A percentile compares a stretch with the other conserved stretches of the same genome.
Conservation (phyloP, 1,284 basidiomycete genomes). For the Stygiomarasmius scandens region DNA sequence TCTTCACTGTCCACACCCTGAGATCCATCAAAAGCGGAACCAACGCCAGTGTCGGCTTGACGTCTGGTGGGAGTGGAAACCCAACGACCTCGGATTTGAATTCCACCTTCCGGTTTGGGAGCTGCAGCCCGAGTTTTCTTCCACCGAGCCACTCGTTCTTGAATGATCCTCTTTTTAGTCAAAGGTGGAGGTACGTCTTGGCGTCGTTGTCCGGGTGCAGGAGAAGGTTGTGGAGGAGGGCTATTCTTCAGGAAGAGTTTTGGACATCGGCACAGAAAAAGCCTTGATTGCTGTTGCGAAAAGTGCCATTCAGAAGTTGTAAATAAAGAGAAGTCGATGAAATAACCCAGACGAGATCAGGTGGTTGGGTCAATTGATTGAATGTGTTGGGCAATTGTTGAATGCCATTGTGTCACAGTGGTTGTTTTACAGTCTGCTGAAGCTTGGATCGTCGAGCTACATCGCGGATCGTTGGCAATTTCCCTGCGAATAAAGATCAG, state of each 20-base stretch:
- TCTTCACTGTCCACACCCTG: slow-evolving; percentile 71
- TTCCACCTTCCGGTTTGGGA: slow-evolving; percentile 28
- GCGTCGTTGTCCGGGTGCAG: slow-evolving; percentile 39
- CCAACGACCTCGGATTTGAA: slow-evolving; percentile 67
- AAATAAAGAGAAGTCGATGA: slow-evolving; percentile 18
- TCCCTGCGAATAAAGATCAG: slow-evolving; percentile 40
- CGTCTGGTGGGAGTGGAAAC: slow-evolving; percentile 50
- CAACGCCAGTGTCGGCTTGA: slow-evolving; percentile 42
- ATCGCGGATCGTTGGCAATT: slow-evolving; percentile 67
- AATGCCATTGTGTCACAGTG: slow-evolving; percentile 60
- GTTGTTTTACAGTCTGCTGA: slow-evolving; percentile 47
- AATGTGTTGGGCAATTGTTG: slow-evolving; percentile 47
- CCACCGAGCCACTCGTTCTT: slow-evolving; percentile 46
- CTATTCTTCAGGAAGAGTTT: slow-evolving; percentile 51
- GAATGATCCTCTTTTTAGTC: slow-evolving; percentile 46
- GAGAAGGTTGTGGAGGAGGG: slow-evolving; percentile 40
- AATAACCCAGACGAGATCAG: slow-evolving; percentile 61
- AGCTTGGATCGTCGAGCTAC: slow-evolving; percentile 53
- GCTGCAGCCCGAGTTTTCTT: slow-evolving; percentile 39
- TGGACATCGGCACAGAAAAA: slow-evolving; percentile 59
- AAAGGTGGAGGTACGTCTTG: slow-evolving; percentile 38
- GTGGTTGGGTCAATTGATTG: slow-evolving; percentile 61
- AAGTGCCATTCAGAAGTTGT: background rate
- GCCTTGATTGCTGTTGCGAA: slow-evolving; percentile 50
- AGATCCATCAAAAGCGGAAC: slow-evolving; percentile 58